A percentile compares a stretch with the other conserved stretches of the same genome.
Evolutionary conservation across 306 rosid species (phyloP).

Genomic region (Urtica urens): DNA sequence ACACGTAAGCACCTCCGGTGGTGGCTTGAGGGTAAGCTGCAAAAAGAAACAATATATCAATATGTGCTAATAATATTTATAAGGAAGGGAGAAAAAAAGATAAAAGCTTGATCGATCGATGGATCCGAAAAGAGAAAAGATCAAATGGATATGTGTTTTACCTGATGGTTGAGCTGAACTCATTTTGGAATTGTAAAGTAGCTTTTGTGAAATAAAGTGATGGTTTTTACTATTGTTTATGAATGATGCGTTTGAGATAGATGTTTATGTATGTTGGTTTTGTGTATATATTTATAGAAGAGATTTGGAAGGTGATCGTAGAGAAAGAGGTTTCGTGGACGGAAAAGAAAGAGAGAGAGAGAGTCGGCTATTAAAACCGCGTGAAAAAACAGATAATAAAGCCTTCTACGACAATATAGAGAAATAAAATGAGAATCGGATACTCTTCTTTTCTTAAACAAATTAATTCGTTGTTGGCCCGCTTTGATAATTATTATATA

Average conservation of each 20-base stretch:
- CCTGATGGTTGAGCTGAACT: constrained; percentile 28
- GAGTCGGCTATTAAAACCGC: constrained; percentile 12
- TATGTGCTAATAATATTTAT: background rate
- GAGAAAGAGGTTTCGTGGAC: constrained; percentile 6
- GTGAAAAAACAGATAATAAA: constrained; percentile 8
- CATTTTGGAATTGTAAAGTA: constrained; percentile 14
- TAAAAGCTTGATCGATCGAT: background rate
- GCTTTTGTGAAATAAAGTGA: background rate
- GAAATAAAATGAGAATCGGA: background rate
- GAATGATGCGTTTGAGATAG: background rate
- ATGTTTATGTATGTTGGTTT: background rate
- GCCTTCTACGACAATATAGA: background rate
- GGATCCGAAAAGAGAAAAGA: background rate
- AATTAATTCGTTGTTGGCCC: background rate
- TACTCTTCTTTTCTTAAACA: background rate
- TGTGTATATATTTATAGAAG: background rate
- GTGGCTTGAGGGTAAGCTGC: constrained; percentile 27
- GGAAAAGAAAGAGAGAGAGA: background rate
- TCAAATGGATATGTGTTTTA: background rate
- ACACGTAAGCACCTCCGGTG: constrained; percentile 13
- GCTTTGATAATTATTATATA: background rate
- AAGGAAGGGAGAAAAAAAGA: background rate
- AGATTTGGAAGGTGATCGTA: too few relatives aligned
- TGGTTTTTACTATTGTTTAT: too few relatives aligned
- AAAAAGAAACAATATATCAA: background rate